Evolutionary conservation across 2,329 filamentous ascomycete species (phyloP), one percentile per base, ranked within the genome.

Genomic region (Ophiostoma tasmaniense): DNA sequence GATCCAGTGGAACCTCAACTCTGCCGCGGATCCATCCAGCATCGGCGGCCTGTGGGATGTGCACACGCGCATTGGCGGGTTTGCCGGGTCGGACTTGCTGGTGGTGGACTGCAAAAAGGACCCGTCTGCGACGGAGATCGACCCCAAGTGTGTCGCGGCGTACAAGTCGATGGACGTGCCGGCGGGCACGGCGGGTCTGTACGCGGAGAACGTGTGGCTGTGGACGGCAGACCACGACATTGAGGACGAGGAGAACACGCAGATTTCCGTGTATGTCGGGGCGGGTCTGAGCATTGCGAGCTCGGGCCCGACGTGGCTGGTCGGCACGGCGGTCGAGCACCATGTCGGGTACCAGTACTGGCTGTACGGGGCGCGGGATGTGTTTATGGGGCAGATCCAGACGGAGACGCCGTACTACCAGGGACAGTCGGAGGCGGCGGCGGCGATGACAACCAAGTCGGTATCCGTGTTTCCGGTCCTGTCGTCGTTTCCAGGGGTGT

Each of bases 61-160:
- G 14, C 90, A 94, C 78, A 83, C 90, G 76, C 87, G 90, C 73
- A 83, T 93, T 70, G 90, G 90, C 72, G 90, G 90, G n/a, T 85
- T 85, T 28, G 83, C 84, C 1, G 90, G 90, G 52, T 89, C 89
- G 20, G 79, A 87, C 67, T 82, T 92, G 10, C 85, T 88, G 75
- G 83, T 84, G 30, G 81, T 85, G 74, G 84, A 81, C 22, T 92
- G 88, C 70, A 84, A 84, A 5, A 79, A 79, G 68, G 74, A 80
- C 2, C 79, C 79, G 66, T 81, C 83, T 0, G 11, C 35, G 0
- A 42, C 35, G 35, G 78, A 76, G 2, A 81, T 84, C 70, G 85
- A 87, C 61, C 73, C 80, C 2, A 77, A 81, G 13, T 91, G 82
- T 14, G 90, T 85, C 4, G 88, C 84, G 25, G 85, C 87, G 2